Conservation (phyloP, 2,329 filamentous ascomycete species). For the Fusarium keratoplasticum region DNA sequence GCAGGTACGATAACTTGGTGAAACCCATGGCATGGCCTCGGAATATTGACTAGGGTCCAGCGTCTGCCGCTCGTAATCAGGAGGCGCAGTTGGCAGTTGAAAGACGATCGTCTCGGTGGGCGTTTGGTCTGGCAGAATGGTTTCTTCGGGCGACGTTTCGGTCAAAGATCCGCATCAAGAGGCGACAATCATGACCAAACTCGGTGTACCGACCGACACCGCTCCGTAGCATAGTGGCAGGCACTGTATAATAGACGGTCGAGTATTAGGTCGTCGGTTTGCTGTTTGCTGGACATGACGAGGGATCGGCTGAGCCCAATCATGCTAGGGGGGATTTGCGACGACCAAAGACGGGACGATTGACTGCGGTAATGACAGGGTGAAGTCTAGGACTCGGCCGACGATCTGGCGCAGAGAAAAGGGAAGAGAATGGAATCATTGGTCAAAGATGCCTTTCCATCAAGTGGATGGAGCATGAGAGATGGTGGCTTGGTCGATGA, state of each 20-base stretch:
- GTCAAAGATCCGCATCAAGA: constrained; percentile 31
- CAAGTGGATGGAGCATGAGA: background rate
- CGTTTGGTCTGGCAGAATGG: constrained; percentile 13
- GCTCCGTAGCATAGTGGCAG: constrained; percentile 16
- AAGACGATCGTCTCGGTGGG: constrained; percentile 13
- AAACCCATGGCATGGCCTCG: constrained; percentile 7
- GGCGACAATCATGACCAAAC: constrained; percentile 33
- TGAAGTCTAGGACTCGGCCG: background rate
- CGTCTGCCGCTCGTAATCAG: constrained; percentile 19
- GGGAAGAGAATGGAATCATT: constrained; percentile 8
- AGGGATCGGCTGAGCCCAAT: constrained; percentile 21
- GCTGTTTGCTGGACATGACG: constrained; percentile 25
- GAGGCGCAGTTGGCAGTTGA: constrained; percentile 5
- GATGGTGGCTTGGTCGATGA: constrained; percentile 8
- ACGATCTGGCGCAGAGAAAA: constrained; percentile 17
- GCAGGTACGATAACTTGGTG: constrained; percentile 8
- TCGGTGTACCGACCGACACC: constrained; percentile 32
- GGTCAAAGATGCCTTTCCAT: background rate
- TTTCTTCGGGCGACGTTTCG: constrained; percentile 19
- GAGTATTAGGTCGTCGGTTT: constrained; percentile 22
- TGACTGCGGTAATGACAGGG: constrained; percentile 10
- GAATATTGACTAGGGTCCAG: constrained; percentile 5
- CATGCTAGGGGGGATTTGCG: background rate
- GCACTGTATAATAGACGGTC: constrained; percentile 23
- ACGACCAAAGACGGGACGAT: constrained; percentile 9